Evolutionary conservation across 2,329 filamentous ascomycete species (phyloP).

Genomic region (Furcasterigmium sp.): DNA sequence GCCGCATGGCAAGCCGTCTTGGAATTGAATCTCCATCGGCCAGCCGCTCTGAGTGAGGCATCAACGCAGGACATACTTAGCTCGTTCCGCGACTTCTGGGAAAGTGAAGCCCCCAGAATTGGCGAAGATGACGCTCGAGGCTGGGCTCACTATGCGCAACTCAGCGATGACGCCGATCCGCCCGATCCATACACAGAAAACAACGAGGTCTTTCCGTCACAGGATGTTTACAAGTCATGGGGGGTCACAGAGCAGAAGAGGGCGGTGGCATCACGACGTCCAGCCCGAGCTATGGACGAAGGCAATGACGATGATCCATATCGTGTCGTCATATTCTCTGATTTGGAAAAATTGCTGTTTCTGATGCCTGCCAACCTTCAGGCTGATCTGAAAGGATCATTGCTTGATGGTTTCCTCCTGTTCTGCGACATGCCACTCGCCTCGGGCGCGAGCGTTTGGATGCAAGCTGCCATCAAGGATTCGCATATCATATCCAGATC

Average conservation of each 20-base stretch:
- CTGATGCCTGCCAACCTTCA: constrained; percentile 31
- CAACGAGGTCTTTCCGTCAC: constrained; percentile 16
- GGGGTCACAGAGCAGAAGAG: constrained; percentile 47
- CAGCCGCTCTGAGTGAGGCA: constrained; percentile 24
- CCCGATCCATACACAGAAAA: constrained; percentile 30
- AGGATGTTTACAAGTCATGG: constrained; percentile 48
- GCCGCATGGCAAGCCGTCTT: constrained; percentile 80
- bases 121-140: constrained; percentile 69
- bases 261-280: constrained; percentile 45
- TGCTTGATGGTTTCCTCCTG: constrained; percentile 59
- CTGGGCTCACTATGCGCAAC: constrained; percentile 55
- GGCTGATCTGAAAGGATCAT: constrained; percentile 8
- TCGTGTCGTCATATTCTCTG: constrained; percentile 72
- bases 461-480: constrained; percentile 22
- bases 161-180: constrained; percentile 28
- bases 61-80: constrained; percentile 17
- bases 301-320: constrained; percentile 76
- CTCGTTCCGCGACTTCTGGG: constrained; percentile 74
- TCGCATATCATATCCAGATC: constrained; percentile 4
- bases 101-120: constrained; percentile 72
- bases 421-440: constrained; percentile 61
- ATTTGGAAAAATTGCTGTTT: constrained; percentile 62
- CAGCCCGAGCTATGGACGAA: constrained; percentile 72
- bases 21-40: constrained; percentile 63
- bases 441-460: constrained; percentile 21